phyloP scores from a whole-genome alignment of 129 eudicot genomes.

The Heracleum sosnowskyi region DNA sequence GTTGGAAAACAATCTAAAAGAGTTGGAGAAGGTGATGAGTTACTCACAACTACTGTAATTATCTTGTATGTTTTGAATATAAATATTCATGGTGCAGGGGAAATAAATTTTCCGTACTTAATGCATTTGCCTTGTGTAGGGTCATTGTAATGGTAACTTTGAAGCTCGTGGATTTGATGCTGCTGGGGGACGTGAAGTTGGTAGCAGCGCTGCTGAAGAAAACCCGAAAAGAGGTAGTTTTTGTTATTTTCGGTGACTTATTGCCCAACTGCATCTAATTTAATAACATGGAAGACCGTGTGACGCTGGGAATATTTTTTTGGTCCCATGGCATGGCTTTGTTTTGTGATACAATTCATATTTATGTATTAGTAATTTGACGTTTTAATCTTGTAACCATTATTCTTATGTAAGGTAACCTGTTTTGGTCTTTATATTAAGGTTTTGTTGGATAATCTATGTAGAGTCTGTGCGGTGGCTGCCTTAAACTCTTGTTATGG shows the following conservation, averaged over 20 bases:
- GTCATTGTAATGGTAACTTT: background rate
- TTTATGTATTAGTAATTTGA: background rate
- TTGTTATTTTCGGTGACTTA: constrained; percentile 21
- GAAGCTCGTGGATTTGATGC: constrained; percentile 5
- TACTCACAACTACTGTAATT: background rate
- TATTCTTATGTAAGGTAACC: background rate
- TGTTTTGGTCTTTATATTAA: background rate
- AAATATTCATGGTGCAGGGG: background rate
- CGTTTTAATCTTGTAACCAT: background rate
- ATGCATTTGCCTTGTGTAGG: constrained; percentile 13
- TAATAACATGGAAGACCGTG: background rate
- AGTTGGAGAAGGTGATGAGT: constrained; percentile 12
- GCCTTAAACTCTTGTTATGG: constrained; percentile 16
- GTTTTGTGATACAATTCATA: background rate
- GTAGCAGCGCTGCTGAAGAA: constrained; percentile 1
- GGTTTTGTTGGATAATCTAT: background rate
- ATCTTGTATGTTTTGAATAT: background rate
- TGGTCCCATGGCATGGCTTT: background rate
- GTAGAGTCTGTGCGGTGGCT: constrained; percentile 25
- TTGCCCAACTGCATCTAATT: background rate
- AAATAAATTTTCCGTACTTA: background rate
- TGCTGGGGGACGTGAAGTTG: background rate
- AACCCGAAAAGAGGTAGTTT: constrained; percentile 28
- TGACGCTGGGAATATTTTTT: background rate
- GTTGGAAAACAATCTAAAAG: constrained; percentile 8